phyloP scores from a whole-genome alignment of 768 basidiomycete species.

The Pleurotus pulmonarius region DNA sequence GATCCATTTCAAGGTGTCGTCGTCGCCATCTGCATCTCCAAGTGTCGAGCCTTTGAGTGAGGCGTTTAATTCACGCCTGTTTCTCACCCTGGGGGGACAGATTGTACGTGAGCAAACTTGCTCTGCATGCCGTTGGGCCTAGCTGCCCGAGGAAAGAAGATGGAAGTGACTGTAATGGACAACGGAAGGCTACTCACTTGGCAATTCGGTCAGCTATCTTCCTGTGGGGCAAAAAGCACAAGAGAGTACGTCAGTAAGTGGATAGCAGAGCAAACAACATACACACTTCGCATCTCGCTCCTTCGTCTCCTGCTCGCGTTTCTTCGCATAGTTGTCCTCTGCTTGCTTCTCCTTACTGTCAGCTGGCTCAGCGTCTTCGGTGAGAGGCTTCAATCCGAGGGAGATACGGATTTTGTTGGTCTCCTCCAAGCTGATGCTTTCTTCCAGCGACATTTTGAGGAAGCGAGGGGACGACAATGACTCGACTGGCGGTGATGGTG shows the following conservation, averaged over 20 bases:
- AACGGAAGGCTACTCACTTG: slow-evolving; percentile 66
- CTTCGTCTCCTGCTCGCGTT: slow-evolving; percentile 64
- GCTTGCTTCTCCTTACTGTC: slow-evolving; percentile 79
- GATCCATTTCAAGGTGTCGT: slow-evolving; percentile 86
- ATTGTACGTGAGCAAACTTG: slow-evolving; percentile 15
- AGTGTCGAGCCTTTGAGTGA: slow-evolving; percentile 92
- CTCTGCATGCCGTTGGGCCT: slow-evolving; percentile 27
- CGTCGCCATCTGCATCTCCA: slow-evolving; percentile 80
- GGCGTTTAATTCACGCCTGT: slow-evolving; percentile 87
- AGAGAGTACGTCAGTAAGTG: slow-evolving; percentile 18
- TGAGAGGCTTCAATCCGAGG: slow-evolving; percentile 90
- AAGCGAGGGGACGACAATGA: slow-evolving; percentile 9
- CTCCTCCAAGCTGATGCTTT: slow-evolving; percentile 89
- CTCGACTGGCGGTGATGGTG: slow-evolving; percentile 16
- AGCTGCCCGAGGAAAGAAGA: slow-evolving; percentile 35
- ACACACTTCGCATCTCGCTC: slow-evolving; percentile 77
- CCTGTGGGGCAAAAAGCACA: slow-evolving; percentile 37
- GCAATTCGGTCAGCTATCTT: slow-evolving; percentile 71
- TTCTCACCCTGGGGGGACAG: slow-evolving; percentile 74
- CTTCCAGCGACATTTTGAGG: slow-evolving; percentile 65
- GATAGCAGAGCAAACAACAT: slow-evolving; percentile 16
- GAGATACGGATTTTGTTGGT: slow-evolving; percentile 95
- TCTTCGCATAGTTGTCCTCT: slow-evolving; percentile 79
- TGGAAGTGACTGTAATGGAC: slow-evolving; percentile 41
- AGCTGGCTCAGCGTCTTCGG: slow-evolving; percentile 71